These are phyloP conservation scores for Penicillium goetzii DNA, from an alignment of 495 filamentous ascomycete species.

Conservation along the genomic window DNA sequence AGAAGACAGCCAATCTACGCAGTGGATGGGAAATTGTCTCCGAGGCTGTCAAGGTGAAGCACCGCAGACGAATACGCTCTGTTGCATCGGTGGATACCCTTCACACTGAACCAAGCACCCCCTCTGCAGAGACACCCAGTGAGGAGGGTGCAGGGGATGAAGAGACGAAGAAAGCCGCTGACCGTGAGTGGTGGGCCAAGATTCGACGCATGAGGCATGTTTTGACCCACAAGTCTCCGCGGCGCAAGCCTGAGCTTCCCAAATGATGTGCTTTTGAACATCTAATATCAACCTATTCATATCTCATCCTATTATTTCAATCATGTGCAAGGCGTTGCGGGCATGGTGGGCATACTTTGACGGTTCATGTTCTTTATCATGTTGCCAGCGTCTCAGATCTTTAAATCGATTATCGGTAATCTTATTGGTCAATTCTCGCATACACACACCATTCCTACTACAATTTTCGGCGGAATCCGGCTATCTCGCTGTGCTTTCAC, in stretches of 20 bases:
- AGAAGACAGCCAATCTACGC: conserved; percentile 37
- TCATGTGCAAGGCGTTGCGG: conserved; percentile 6
- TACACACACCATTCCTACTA: not conserved
- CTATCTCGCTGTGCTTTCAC: no score
- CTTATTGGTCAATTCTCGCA: not conserved
- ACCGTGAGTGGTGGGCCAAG: conserved; percentile 58
- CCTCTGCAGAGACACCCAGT: conserved; percentile 29
- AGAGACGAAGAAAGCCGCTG: conserved; percentile 45
- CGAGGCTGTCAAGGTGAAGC: conserved; percentile 45
- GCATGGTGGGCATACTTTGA: not conserved
- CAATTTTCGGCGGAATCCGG: no score
- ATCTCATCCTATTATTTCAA: not conserved
- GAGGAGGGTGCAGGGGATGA: conserved; percentile 35
- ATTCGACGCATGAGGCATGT: conserved; percentile 53
- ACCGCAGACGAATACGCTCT: conserved; percentile 42
- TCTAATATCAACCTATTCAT: not conserved
- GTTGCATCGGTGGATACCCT: conserved; percentile 29
- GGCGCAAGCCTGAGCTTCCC: conserved; percentile 27
- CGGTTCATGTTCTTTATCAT: not conserved
- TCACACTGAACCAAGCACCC: conserved; percentile 31
- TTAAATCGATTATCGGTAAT: not conserved
- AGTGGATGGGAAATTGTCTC: conserved; percentile 53
- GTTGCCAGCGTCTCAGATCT: no score
- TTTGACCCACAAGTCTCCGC: conserved; percentile 48
- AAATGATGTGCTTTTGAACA: conserved; percentile 17